Conservation (phyloP, 352 stramenopile species). For the Aphanomyces euteiches region DNA sequence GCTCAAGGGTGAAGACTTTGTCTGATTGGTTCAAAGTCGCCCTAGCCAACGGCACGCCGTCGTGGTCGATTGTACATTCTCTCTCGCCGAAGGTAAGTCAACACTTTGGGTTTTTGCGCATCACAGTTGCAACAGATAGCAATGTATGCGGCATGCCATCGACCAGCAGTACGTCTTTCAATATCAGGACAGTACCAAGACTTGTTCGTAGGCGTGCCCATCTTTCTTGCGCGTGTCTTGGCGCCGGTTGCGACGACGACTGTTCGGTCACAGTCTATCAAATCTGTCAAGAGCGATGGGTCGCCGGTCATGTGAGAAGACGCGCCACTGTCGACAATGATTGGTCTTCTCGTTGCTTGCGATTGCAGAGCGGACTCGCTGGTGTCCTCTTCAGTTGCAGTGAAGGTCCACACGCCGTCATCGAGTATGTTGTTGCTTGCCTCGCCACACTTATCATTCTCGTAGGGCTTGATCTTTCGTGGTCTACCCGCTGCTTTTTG, state of each 20-base stretch:
- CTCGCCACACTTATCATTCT: too few species aligned
- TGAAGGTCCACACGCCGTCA: too few species aligned
- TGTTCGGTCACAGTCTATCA: neutral
- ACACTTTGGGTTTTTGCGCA: constrained; percentile 3
- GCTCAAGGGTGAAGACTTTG: too few species aligned
- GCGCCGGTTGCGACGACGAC: constrained; percentile 17
- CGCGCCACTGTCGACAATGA: constrained; percentile 15
- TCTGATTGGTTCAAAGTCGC: neutral
- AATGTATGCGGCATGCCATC: neutral
- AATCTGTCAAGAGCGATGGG: neutral
- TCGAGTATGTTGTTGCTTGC: too few species aligned
- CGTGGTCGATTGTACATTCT: neutral
- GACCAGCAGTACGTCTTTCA: constrained; percentile 3
- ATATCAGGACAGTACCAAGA: neutral
- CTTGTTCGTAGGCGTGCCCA: constrained; percentile 11
- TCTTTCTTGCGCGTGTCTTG: neutral
- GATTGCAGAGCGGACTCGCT: too few species aligned
- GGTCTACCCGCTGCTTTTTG: neutral
- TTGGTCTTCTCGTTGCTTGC: neutral
- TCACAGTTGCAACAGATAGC: constrained; percentile 8
- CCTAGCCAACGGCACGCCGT: neutral
- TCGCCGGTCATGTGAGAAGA: constrained; percentile 19
- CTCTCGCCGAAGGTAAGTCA: constrained; percentile 21
- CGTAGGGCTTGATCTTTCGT: too few species aligned
- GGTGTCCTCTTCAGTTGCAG: too few species aligned